Percentiles rank a stretch among this genome's conserved stretches.
Evolutionary conservation across 2,329 filamentous ascomycete genomes (phyloP).

Genomic region (Pseudogymnoascus sp.): DNA sequence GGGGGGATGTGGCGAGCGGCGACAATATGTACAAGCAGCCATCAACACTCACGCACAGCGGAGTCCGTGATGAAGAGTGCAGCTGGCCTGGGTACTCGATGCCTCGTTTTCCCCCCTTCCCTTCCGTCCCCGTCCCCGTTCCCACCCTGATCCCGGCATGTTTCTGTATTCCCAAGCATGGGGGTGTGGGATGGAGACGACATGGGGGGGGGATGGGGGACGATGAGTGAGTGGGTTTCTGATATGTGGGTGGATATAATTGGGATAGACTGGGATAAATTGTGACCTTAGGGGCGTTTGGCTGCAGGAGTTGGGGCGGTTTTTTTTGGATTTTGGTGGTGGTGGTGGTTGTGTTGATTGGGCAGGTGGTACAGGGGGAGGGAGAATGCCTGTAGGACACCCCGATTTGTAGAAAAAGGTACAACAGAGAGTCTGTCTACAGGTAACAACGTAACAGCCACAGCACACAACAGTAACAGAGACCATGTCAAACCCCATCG

Average conservation of each 20-base stretch:
- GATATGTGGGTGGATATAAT: background rate
- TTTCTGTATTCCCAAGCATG: background rate
- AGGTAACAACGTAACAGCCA: background rate
- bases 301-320: background rate
- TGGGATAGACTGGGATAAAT: background rate
- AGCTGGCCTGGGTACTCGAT: background rate
- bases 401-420: background rate
- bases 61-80: background rate
- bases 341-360: background rate
- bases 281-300: background rate
- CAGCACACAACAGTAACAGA: background rate
- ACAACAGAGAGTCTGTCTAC: background rate
- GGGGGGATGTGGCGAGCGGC: background rate
- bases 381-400: background rate
- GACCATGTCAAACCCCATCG: background rate
- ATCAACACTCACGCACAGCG: background rate
- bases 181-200: background rate
- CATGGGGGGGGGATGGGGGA: background rate
- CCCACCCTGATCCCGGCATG: background rate
- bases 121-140: background rate
- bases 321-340: background rate
- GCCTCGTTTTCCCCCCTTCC: background rate
- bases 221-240: background rate
- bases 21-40: background rate
- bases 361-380: background rate